Evolutionary conservation across 768 basidiomycete species (phyloP).

Genomic region (Dendrothele bispora): DNA sequence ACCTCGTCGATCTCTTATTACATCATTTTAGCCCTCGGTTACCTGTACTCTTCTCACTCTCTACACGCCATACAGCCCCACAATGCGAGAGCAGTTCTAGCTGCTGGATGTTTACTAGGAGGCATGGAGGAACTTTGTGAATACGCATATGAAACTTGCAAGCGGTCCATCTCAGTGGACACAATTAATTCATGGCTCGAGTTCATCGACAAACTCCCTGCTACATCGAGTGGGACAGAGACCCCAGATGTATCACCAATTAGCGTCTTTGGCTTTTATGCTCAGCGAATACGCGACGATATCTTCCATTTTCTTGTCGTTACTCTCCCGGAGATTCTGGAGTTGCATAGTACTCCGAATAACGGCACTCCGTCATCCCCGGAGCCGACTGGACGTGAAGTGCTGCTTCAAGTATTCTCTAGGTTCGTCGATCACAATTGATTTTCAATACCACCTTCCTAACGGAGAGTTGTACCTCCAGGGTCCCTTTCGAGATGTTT

Average conservation of each 20-base stretch:
- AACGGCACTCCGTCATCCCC: slow-evolving; percentile 36
- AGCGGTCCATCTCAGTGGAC: slow-evolving; percentile 71
- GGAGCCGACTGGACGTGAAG: slow-evolving; percentile 59
- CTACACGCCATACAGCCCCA: slow-evolving; percentile 66
- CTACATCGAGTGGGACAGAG: slow-evolving; percentile 47
- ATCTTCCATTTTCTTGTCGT: slow-evolving; percentile 78
- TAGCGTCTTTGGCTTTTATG: slow-evolving; percentile 75
- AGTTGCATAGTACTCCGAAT: slow-evolving; percentile 40
- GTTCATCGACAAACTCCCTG: slow-evolving; percentile 64
- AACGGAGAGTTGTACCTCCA: too few species aligned
- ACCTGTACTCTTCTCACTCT: slow-evolving; percentile 75
- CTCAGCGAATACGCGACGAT: slow-evolving; percentile 73
- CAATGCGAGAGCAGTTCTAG: slow-evolving; percentile 84
- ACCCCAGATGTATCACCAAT: slow-evolving; percentile 50
- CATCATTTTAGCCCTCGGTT: slow-evolving; percentile 61
- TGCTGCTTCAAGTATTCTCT: slow-evolving; percentile 72
- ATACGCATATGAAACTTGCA: slow-evolving; percentile 77
- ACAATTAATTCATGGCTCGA: slow-evolving; percentile 77
- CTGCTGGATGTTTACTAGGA: slow-evolving; percentile 81
- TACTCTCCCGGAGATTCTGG: slow-evolving; percentile 67
- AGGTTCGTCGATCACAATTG: too few species aligned
- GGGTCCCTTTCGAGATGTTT: slow-evolving; percentile 86
- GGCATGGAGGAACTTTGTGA: slow-evolving; percentile 85
- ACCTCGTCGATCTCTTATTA: slow-evolving; percentile 63
- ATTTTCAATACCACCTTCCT: too few species aligned